Evolutionary conservation across 345 rosid species (phyloP), one percentile per base, ranked within the genome.

Genomic region (Trapa incisa): DNA sequence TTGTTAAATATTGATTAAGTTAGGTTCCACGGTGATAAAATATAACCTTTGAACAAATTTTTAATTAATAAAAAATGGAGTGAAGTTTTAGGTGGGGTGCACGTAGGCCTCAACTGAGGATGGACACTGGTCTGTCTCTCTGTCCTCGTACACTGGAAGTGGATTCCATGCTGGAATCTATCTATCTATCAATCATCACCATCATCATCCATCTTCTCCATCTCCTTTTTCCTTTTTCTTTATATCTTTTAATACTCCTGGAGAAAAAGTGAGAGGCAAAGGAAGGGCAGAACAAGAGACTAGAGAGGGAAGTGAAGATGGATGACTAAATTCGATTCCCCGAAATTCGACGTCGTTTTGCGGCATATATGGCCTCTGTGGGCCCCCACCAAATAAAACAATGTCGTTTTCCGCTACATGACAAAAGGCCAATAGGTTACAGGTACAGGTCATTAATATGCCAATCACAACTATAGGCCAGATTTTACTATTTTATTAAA

Each of bases 61-160:
- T 6, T 6, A 39, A 39, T 3, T 3, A 39, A 39, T 39, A 39
- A 39, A 39, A 39, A 39, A 39, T 39, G 42, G 42, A 39, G 42
- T 39, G 58, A 22, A 16, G 33, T 15, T 6, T 10, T 37, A 67
- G 73, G 82, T 86, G 91, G 81, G 86, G 35, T 63, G 82, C 89
- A 75, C 88, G 88, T 81, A 87, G 82, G 82, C 79, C 65, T 72
- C 29, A 22, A 66, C 65, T 58, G 66, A 53, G 67, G 37, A 6
- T 15, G 61, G 47, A 57, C 33, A 70, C 29, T 22, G 29, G 29
- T 22, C 29, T 0, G 0, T 22, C 29, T 22, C 29, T 22, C 29
- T 22, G 79, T 72, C 88, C 81, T 84, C 84, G 81, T 71, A 89
- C 89, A 50, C 68, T 68, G 86, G 87, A 84, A 78, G 89, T 86